Base-by-base conservation (phyloP, 1,139 yeast genomes). In the Geotrichum citri-aurantii region DNA sequence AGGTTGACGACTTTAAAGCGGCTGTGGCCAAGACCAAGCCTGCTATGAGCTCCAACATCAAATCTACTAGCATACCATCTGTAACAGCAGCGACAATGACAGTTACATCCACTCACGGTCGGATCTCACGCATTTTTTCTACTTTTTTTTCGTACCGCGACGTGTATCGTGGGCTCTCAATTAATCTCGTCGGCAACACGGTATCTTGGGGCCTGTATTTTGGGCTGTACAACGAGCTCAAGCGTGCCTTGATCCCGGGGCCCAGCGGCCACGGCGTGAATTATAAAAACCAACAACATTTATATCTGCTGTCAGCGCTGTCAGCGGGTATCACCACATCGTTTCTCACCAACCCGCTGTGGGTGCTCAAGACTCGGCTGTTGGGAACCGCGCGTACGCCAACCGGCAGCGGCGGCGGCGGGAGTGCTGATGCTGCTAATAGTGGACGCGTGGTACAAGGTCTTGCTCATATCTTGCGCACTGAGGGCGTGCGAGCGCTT, bases 181-280 rank as follows among this genome's bases (percentile, higher is more conserved):
- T 96, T 1, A 93, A 92, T 68, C 68, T 92, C 2, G 59, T 88
- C 0, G 99, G 98, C 0, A 90, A 91, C 64, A 83, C 95, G 0
- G 70, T 84, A 0, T 95, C 96, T 0, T 93, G 99, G 98, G 88
- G 91, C 0, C 69, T 88, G 11, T 93, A 93, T 68, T 93, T 93
- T 71, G 80, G 84, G 23, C 74, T 88, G 44, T 93, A 92, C 71
- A 81, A 85, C 51, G 80, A 77, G 58, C 78, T 81, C 65, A 86
- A 86, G 65, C 74, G 73, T 44, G 56, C 63, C 23, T 55, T 53
- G 55, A 40, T 57, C 52, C 59, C 50, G 54, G 54, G 59, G 26
- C 54, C 33, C 31, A 24, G 40, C 23, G 55, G 50, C 40, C 2
- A 33, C 24, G 14, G 24, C 48, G 19, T 56, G 54, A 27, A 10